phyloP scores from a whole-genome alignment of 2,329 filamentous ascomycete genomes.

The Camillea tinctor region DNA sequence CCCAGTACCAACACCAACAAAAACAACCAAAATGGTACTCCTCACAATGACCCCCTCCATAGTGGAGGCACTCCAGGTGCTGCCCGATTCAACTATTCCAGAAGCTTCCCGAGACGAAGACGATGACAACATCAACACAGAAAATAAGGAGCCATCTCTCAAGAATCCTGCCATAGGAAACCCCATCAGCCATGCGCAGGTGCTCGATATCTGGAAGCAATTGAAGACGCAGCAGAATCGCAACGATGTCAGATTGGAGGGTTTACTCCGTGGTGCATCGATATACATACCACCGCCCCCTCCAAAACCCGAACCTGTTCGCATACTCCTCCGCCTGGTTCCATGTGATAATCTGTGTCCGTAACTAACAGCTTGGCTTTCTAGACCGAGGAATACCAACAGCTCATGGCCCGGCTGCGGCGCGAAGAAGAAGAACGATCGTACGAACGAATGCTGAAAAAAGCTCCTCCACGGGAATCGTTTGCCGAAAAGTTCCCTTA shows the following conservation, averaged over 20 bases:
- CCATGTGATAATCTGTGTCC: neutral
- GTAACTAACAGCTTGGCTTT: slow-evolving; percentile 6
- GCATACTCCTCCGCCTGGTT: slow-evolving; percentile 28
- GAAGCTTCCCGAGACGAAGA: slow-evolving; percentile 13
- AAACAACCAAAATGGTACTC: slow-evolving; percentile 60
- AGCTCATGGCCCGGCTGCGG: slow-evolving; percentile 81
- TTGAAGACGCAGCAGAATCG: slow-evolving; percentile 40
- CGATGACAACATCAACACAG: slow-evolving; percentile 13
- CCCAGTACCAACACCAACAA: neutral
- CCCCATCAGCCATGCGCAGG: slow-evolving; percentile 69
- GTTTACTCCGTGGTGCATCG: slow-evolving; percentile 67
- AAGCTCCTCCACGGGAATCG: slow-evolving; percentile 52
- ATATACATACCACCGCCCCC: slow-evolving; percentile 79
- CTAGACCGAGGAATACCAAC: slow-evolving; percentile 78
- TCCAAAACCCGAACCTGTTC: slow-evolving; percentile 73
- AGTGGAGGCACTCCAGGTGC: slow-evolving; percentile 56
- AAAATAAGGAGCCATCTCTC: slow-evolving; percentile 48
- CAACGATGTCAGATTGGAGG: slow-evolving; percentile 56
- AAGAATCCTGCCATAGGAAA: slow-evolving; percentile 54
- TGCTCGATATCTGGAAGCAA: slow-evolving; percentile 60
- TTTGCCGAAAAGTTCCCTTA: slow-evolving; percentile 59
- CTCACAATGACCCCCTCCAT: slow-evolving; percentile 73
- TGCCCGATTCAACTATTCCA: slow-evolving; percentile 23
- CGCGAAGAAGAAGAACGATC: slow-evolving; percentile 76
- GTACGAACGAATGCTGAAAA: slow-evolving; percentile 79